These are phyloP conservation scores for Pezicula neosporulosa DNA, from an alignment of 2,329 filamentous ascomycete genomes.

Conservation along the genomic window DNA sequence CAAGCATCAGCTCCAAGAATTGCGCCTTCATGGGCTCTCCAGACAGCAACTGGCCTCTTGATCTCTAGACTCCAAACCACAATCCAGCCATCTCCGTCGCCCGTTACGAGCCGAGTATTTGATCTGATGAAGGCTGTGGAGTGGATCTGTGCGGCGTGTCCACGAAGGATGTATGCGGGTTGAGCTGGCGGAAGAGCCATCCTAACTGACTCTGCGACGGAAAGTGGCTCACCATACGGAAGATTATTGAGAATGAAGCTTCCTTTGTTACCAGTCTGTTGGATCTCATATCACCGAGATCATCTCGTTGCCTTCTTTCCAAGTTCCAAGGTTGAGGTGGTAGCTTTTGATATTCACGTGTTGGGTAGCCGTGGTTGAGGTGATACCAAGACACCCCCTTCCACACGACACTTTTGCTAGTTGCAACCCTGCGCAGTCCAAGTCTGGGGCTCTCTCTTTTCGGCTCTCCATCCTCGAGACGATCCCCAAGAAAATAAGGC, in stretches of 20 bases:
- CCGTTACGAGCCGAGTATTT: slow-evolving; percentile 78
- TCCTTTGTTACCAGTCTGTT: neutral
- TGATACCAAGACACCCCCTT: no score
- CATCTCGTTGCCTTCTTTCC: no score
- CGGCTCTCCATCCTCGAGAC: no score
- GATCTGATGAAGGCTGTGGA: slow-evolving; percentile 66
- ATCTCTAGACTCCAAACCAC: slow-evolving; percentile 81
- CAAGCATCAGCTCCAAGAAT: slow-evolving; percentile 74
- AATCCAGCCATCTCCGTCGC: slow-evolving; percentile 87
- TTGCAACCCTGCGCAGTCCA: no score
- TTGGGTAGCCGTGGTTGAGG: no score
- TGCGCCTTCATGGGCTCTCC: slow-evolving; percentile 77
- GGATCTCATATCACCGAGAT: neutral
- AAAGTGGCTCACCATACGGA: neutral
- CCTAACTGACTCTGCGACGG: neutral
- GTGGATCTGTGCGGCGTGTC: slow-evolving; percentile 80
- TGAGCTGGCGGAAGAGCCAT: slow-evolving; percentile 26
- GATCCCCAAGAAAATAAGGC: no score
- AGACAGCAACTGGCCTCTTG: slow-evolving; percentile 78
- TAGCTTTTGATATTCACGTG: no score
- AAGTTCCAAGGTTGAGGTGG: no score
- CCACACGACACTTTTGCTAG: no score
- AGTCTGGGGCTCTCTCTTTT: no score
- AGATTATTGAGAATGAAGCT: neutral
- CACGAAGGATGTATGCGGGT: slow-evolving; percentile 66